A percentile compares a stretch with the other conserved stretches of the same genome.
phyloP scores from a whole-genome alignment of 345 rosid species.

The Bruguiera gymnorhiza region DNA sequence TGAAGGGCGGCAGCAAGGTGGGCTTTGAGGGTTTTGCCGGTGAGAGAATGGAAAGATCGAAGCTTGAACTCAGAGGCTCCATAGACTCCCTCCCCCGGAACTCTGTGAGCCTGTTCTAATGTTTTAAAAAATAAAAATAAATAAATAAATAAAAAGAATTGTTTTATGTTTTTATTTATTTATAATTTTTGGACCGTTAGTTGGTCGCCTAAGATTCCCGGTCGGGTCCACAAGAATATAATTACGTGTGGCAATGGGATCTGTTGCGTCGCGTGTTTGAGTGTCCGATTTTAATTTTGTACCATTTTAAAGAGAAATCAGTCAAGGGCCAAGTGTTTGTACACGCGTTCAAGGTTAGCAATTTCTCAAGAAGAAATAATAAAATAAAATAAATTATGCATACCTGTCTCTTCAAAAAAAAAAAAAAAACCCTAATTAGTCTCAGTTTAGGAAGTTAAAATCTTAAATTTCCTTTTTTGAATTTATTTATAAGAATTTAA shows the following conservation, averaged over 20 bases:
- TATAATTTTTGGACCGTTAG: conserved; percentile 21
- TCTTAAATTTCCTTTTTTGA: no score
- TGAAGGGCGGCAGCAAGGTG: conserved; percentile 23
- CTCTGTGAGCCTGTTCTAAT: background rate
- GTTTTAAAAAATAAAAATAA: background rate
- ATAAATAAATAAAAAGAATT: no score
- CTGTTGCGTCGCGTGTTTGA: conserved; percentile 31
- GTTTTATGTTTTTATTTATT: background rate
- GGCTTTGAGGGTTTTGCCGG: conserved; percentile 26
- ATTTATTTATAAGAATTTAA: no score
- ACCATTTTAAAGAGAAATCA: no score
- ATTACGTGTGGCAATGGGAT: conserved; percentile 38
- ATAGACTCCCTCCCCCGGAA: conserved; percentile 5
- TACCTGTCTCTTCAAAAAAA: no score
- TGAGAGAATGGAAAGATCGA: conserved; percentile 23
- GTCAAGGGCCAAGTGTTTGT: no score
- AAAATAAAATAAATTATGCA: no score
- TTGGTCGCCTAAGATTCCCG: conserved; percentile 26
- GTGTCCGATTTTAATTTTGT: no score
- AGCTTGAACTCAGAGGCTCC: conserved; percentile 36
- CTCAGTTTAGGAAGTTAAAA: no score
- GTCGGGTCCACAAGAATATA: conserved; percentile 46
- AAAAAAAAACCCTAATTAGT: no score
- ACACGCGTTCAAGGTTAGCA: no score
- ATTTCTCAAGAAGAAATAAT: no score